Evolutionary conservation across 169 alveolate species (phyloP).

Genomic region (Babesia sp.): DNA sequence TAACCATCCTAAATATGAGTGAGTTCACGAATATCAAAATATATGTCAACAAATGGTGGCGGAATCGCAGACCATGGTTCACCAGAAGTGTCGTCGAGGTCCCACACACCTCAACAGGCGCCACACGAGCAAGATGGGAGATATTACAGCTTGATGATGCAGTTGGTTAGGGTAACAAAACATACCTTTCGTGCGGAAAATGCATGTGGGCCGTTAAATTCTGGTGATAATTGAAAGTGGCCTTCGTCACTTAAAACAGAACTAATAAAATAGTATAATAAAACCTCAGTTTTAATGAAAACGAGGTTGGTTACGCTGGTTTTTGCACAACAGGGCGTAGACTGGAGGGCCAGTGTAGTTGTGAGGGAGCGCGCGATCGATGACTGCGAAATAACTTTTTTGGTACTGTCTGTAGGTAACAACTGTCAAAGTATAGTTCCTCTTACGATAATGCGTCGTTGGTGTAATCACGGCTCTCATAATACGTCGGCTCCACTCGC

Average conservation of each 20-base stretch:
- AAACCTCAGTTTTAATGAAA: not conserved
- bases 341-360: slow-evolving; percentile 15
- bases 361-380: slow-evolving; percentile 1
- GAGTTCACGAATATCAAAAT: not conserved
- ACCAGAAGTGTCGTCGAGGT: not conserved
- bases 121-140: not conserved
- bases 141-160: not conserved
- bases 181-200: slow-evolving; percentile 8
- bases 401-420: too few relatives aligned
- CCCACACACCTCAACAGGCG: not conserved
- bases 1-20: slow-evolving; percentile 31
- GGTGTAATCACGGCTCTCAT: too few relatives aligned
- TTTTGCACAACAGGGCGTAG: slow-evolving; percentile 2
- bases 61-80: not conserved
- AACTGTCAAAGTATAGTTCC: too few relatives aligned
- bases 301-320: not conserved
- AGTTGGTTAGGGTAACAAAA: not conserved
- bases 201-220: not conserved
- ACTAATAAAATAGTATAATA: not conserved
- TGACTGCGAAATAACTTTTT: not conserved
- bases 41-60: not conserved
- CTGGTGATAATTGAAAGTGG: slow-evolving; percentile 3
- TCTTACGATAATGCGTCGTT: too few relatives aligned
- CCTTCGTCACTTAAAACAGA: not conserved
- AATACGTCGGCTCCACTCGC: too few relatives aligned